Evolutionary conservation across 192 early-diverging fungal species (phyloP), one percentile per base, ranked within the genome.

Genomic region (Umbelopsis sp.): DNA sequence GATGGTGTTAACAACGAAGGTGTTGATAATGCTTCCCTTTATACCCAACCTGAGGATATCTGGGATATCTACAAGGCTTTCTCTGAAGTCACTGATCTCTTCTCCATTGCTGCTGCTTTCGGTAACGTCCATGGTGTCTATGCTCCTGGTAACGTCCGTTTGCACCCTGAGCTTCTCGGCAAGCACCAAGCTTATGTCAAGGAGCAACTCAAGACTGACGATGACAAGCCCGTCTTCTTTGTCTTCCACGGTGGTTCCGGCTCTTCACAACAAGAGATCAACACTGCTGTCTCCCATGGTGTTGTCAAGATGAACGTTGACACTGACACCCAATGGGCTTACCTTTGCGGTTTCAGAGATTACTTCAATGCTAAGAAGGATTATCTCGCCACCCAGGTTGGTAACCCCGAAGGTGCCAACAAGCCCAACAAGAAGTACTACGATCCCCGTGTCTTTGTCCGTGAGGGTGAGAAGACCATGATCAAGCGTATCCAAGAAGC

Each of bases 241-340:
- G 96, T 98, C 71, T 98, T 98, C 94, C 96, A 98, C 88, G 96
- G 96, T 75, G 96, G 96, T 71, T 96, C 95, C 20, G 96, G 96
- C 65, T 80, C 71, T 45, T 62, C 83, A 21, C 34, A 38, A 20
- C 38, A 80, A 22, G 74, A 76, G 54, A 80, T 75, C 50, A 65
- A 52, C 17, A 74, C 71, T 50, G 79, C 80, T 47, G 75, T 81
- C 43, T 14, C 29, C 14, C 20, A 69, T 16, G 81, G 96, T 78
- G 96, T 97, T 31, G 88, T 98, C 84, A 98, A 98, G 93, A 98
- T 98, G 96, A 98, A 98, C 88, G 94, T 98, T 81, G 96, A 98
- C 80, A 98, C 96, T 65, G 96, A 98, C 80, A 98, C 96, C 45
- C 96, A 98, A 85, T 98, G 91, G 92, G 95, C 95, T 31, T 98